Conservation (phyloP, 768 basidiomycete genomes). For the Leccinum arenicola region DNA sequence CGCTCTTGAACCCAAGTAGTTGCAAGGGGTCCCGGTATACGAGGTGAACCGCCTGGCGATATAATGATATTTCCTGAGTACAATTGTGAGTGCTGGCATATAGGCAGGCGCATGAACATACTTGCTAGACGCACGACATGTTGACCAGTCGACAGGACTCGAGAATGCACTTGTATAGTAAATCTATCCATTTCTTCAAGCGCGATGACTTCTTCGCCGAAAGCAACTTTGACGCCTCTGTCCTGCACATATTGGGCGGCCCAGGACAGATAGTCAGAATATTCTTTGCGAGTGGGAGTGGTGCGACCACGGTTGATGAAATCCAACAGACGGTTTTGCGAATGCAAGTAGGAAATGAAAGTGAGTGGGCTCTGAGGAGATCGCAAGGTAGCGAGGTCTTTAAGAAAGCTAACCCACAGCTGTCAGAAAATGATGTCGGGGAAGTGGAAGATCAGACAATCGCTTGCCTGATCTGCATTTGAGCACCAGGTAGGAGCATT, state of each 20-base stretch:
- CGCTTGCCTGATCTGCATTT: conserved; percentile 51
- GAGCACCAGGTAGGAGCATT: conserved; percentile 50
- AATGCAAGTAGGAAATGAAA: conserved; percentile 53
- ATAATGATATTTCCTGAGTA: conserved; percentile 45
- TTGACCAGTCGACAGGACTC: conserved; percentile 35
- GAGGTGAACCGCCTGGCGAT: conserved; percentile 48
- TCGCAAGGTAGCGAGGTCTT: conserved; percentile 53
- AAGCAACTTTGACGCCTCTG: conserved; percentile 42
- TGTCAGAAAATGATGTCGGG: conserved; percentile 5
- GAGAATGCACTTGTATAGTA: conserved; percentile 39
- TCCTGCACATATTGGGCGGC: conserved; percentile 44
- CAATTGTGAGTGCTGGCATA: conserved; percentile 2
- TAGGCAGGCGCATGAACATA: conserved; percentile 25
- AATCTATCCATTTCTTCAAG: conserved; percentile 33
- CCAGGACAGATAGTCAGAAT: conserved; percentile 53
- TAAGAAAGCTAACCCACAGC: conserved; percentile 39
- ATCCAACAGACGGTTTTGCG: conserved; percentile 43
- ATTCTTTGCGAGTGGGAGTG: conserved; percentile 51
- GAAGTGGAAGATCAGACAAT: background rate
- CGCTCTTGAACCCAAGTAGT: conserved; percentile 28
- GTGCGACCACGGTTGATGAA: conserved; percentile 55
- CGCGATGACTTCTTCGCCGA: conserved; percentile 45
- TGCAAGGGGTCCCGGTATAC: conserved; percentile 38
- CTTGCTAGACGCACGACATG: conserved; percentile 36
- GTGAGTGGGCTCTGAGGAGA: conserved; percentile 49